Base-by-base conservation (phyloP, 129 eudicot species). In the Helichrysum umbraculigerum region DNA sequence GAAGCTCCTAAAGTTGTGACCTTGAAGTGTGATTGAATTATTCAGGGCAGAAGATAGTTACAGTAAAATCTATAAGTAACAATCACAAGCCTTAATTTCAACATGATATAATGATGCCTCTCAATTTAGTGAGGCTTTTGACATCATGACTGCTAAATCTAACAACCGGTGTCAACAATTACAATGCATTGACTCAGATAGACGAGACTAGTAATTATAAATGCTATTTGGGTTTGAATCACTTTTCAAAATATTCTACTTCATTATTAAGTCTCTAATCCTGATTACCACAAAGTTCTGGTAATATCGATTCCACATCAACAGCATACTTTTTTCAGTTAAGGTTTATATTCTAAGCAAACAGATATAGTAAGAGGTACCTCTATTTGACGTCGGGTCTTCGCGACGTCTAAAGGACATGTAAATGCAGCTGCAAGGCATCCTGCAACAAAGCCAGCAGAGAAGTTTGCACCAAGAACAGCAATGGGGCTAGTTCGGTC, bases 321-420 rank as follows among this genome's bases (percentile, higher is more conserved):
- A 47, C n/a, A 47, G 28, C 5, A 47, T 0, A 47, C 47, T 47
- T 47, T 47, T 47, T 12, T 14, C 28, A 25, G 17, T 12, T 47
- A 5, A 47, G 14, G 4, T 47, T 47, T 47, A 47, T 47, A 47
- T 47, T 47, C 5, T 14, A 47, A 4, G 17, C 17, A 47, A 12
- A 47, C 54, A 15, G 47, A 65, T 6, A 33, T 17, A 33, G 70
- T 29, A 65, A 7, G 7, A 51, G n/a, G 30, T 21, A 91, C 97
- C 98, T 90, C 98, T 32, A 93, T 93, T 74, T 93, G 98, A 62
- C 91, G 86, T 3, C 98, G 84, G 41, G 98, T 93, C 81, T 92
- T 93, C 20, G 92, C 98, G 72, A 91, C 98, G 57, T 93, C 98
- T 34, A 93, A 81, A 68, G 98, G 98, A 81, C 97, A 91, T 15